Evolutionary conservation across 2,329 filamentous ascomycete genomes (phyloP).

Genomic region (Alternaria infectoria): DNA sequence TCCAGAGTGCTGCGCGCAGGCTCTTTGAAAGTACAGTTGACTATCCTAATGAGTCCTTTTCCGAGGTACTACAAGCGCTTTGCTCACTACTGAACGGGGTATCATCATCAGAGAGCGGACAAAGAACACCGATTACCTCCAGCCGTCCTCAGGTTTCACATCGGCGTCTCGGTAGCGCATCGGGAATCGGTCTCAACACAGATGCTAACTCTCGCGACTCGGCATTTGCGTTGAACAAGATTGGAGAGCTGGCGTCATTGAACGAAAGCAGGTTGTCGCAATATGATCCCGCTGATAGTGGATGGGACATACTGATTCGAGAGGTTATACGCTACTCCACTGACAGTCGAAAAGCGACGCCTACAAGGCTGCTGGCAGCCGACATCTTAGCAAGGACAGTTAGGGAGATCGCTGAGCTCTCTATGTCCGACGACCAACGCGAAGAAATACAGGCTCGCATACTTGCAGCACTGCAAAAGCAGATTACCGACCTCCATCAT

Average conservation of each 20-base stretch:
- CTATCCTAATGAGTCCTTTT: conserved; percentile 83
- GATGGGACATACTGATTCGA: conserved; percentile 73
- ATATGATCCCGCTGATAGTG: conserved; percentile 70
- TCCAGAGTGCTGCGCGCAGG: conserved; percentile 84
- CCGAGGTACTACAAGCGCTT: conserved; percentile 76
- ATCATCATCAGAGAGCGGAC: conserved; percentile 27
- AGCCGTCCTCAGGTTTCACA: conserved; percentile 39
- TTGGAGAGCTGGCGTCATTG: conserved; percentile 53
- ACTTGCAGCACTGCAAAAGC: conserved; percentile 68
- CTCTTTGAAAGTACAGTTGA: conserved; percentile 91
- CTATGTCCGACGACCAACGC: conserved; percentile 54
- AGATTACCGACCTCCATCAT: conserved; percentile 64
- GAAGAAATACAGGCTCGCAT: conserved; percentile 72
- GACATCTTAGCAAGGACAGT: conserved; percentile 58
- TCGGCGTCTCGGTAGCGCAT: conserved; percentile 53
- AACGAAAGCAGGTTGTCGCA: conserved; percentile 68
- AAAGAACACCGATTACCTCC: conserved; percentile 28
- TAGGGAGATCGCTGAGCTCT: conserved; percentile 57
- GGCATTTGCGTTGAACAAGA: conserved; percentile 56
- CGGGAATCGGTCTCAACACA: conserved; percentile 49
- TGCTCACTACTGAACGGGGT: conserved; percentile 68
- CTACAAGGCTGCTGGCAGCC: conserved; percentile 57
- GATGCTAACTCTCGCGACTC: conserved; percentile 53
- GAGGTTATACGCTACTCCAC: conserved; percentile 59
- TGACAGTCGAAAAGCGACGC: conserved; percentile 46